phyloP scores from a whole-genome alignment of 345 rosid species.

The Arabidopsis suecica region DNA sequence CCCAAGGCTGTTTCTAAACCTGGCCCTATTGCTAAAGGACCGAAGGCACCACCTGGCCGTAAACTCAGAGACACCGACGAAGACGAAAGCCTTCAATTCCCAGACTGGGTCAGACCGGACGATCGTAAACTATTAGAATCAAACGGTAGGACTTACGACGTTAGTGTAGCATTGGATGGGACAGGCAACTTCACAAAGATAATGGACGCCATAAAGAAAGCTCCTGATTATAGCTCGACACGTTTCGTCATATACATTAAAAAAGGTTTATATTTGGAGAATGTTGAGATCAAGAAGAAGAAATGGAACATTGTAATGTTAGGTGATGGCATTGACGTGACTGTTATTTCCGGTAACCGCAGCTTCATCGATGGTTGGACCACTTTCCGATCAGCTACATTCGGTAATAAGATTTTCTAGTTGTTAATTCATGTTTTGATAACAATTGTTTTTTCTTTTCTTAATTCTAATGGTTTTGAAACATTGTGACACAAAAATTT shows the following conservation, averaged over 20 bases:
- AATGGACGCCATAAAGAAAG: constrained; percentile 65
- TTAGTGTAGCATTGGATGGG: constrained; percentile 80
- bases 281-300: constrained; percentile 82
- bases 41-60: constrained; percentile 39
- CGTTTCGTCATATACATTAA: constrained; percentile 65
- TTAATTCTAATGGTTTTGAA: background rate
- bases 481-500: background rate
- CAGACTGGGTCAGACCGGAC: constrained; percentile 60
- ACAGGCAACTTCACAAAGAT: constrained; percentile 69
- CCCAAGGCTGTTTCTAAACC: constrained; percentile 35
- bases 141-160: constrained; percentile 46
- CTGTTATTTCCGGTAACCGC: constrained; percentile 72
- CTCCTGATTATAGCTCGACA: constrained; percentile 66
- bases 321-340: constrained; percentile 76
- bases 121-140: constrained; percentile 59
- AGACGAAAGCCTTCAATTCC: constrained; percentile 44
- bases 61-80: constrained; percentile 23
- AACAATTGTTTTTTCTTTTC: background rate
- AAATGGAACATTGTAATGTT: constrained; percentile 84
- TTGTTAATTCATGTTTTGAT: background rate
- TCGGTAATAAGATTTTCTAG: constrained; percentile 52
- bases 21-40: constrained; percentile 36
- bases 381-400: constrained; percentile 88
- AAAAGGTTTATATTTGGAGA: constrained; percentile 71
- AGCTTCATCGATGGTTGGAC: constrained; percentile 81